phyloP scores from a whole-genome alignment of 2,329 filamentous ascomycete genomes.

The Colletotrichum lupini region DNA sequence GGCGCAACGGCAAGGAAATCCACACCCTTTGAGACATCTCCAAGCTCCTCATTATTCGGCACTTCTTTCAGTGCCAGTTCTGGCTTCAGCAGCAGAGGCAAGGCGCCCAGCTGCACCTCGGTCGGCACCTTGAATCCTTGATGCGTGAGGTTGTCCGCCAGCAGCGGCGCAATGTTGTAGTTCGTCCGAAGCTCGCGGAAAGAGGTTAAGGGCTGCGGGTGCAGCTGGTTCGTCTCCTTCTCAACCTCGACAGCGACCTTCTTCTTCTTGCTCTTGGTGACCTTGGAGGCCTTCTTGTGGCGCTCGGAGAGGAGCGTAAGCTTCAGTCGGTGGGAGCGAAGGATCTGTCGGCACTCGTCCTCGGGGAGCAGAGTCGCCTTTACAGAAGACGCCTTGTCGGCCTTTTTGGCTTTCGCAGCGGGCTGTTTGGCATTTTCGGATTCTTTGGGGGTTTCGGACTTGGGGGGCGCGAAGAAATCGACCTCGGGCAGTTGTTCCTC shows the following conservation, averaged over 20 bases:
- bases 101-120: slow-evolving; percentile 88
- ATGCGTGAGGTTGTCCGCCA: slow-evolving; percentile 82
- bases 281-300: slow-evolving; percentile 52
- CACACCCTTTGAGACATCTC: slow-evolving; percentile 52
- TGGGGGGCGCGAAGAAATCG: slow-evolving; percentile 69
- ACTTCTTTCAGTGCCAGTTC: slow-evolving; percentile 58
- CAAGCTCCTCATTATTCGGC: slow-evolving; percentile 47
- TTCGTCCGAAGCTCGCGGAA: slow-evolving; percentile 78
- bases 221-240: slow-evolving; percentile 71
- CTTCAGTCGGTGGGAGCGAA: slow-evolving; percentile 87
- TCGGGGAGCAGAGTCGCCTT: slow-evolving; percentile 64
- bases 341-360: slow-evolving; percentile 77
- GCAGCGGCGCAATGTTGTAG: slow-evolving; percentile 78
- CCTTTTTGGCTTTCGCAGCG: slow-evolving; percentile 37
- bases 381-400: slow-evolving; percentile 41
- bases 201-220: slow-evolving; percentile 81
- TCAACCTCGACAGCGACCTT: slow-evolving; percentile 56
- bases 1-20: slow-evolving; percentile 92
- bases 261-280: slow-evolving; percentile 67
- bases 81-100: slow-evolving; percentile 80
- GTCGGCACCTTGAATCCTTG: slow-evolving; percentile 91
- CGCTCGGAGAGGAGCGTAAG: slow-evolving; percentile 77
- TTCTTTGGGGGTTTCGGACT: slow-evolving; percentile 43
- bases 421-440: slow-evolving; percentile 37
- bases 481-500: slow-evolving; percentile 56